A percentile compares a stretch with the other conserved stretches of the same genome.
These are phyloP conservation scores for Paracorniculantispora psalliotae DNA, from an alignment of 2,329 filamentous ascomycete species.

Conservation along the genomic window DNA sequence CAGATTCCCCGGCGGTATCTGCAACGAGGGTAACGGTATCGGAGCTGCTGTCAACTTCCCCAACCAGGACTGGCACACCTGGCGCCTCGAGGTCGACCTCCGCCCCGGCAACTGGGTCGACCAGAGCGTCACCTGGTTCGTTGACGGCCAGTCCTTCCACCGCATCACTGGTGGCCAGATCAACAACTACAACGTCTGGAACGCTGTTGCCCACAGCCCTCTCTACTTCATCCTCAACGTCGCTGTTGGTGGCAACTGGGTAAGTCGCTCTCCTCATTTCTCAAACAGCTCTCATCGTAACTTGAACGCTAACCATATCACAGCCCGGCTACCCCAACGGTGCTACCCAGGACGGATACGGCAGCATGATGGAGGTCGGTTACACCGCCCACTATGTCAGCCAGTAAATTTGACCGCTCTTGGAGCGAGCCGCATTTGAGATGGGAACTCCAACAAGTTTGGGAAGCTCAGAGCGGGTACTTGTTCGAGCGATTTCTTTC, in stretches of 20 bases:
- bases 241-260: conserved; percentile 50
- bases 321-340: conserved; percentile 46
- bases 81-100: conserved; percentile 47
- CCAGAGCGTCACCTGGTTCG: conserved; percentile 48
- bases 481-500: background rate
- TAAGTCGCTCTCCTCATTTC: conserved; percentile 27
- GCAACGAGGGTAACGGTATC: conserved; percentile 46
- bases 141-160: conserved; percentile 41
- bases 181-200: conserved; percentile 43
- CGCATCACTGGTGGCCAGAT: conserved; percentile 41
- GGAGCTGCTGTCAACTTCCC: conserved; percentile 31
- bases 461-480: background rate
- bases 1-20: conserved; percentile 38
- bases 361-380: conserved; percentile 46
- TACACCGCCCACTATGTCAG: conserved; percentile 43
- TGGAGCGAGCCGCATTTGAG: conserved; percentile 1
- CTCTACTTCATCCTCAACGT: conserved; percentile 51
- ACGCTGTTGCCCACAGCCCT: conserved; percentile 43
- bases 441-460: background rate
- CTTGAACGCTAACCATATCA: conserved; percentile 11
- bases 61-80: conserved; percentile 42
- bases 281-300: background rate
- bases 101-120: conserved; percentile 38
- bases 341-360: conserved; percentile 40
- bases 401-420: conserved; percentile 10